These are phyloP conservation scores for Hypoxylon sp. DNA, from an alignment of 2,329 filamentous ascomycete species.

Conservation along the genomic window DNA sequence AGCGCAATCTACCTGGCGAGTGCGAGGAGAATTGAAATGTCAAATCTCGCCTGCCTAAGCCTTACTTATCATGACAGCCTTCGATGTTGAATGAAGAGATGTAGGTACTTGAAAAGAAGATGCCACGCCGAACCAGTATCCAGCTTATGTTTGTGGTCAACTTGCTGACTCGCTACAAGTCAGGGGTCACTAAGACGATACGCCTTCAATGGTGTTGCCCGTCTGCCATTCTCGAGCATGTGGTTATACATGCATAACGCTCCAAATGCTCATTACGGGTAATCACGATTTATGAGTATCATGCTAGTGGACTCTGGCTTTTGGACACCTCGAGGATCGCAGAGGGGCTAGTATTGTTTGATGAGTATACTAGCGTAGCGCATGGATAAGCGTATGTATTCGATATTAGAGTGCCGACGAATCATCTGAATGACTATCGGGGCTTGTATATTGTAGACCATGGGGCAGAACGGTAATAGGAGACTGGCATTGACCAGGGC, in stretches of 20 bases:
- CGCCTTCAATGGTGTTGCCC: slow-evolving; percentile 52
- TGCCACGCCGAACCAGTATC: neutral
- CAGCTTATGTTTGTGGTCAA: neutral
- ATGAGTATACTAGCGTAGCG: neutral
- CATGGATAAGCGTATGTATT: neutral
- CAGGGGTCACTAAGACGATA: slow-evolving; percentile 51
- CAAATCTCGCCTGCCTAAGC: neutral
- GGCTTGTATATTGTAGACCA: neutral
- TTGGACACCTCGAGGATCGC: neutral
- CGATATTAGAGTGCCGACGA: neutral
- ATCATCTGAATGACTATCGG: neutral
- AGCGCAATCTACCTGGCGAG: neutral
- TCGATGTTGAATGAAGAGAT: neutral
- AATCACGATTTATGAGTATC: neutral
- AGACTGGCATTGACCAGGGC: neutral
- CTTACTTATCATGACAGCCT: neutral
- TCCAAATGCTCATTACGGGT: slow-evolving; percentile 1
- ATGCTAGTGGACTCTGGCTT: neutral
- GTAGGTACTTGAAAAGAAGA: neutral
- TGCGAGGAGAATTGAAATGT: neutral
- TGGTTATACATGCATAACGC: slow-evolving; percentile 47
- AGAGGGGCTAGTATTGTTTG: neutral
- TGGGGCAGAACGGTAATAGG: neutral
- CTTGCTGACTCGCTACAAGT: slow-evolving; percentile 43
- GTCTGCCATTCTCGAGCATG: slow-evolving; percentile 51